These are phyloP conservation scores for Lachnellula arida DNA, from an alignment of 2,329 filamentous ascomycete species.

Conservation along the genomic window DNA sequence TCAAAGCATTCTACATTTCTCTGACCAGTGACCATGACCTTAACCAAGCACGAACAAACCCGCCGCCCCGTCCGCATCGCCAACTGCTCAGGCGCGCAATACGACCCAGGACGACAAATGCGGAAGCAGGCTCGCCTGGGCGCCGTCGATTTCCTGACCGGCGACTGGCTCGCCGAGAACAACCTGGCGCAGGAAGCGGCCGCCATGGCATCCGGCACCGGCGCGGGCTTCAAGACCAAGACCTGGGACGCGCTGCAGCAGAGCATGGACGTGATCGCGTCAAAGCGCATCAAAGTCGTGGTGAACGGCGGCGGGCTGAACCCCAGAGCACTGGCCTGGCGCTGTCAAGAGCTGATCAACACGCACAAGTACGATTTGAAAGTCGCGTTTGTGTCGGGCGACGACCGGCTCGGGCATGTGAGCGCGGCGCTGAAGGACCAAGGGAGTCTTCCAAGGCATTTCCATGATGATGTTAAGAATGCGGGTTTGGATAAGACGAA, in stretches of 20 bases:
- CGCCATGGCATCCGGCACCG: slow-evolving; percentile 12
- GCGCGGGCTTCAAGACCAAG: slow-evolving; percentile 26
- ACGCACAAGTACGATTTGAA: not conserved
- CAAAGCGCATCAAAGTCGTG: slow-evolving; percentile 4
- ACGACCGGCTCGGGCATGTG: not conserved
- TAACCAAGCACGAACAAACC: too few relatives aligned
- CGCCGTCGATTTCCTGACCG: slow-evolving; percentile 21
- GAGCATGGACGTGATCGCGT: not conserved
- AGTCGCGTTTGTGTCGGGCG: slow-evolving; percentile 1
- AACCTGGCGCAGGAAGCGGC: slow-evolving; percentile 32
- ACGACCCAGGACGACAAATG: slow-evolving; percentile 36
- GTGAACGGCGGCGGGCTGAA: slow-evolving; percentile 4
- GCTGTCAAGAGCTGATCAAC: not conserved
- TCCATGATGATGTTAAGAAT: too few relatives aligned
- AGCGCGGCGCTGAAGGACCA: not conserved
- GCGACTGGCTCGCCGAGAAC: slow-evolving; percentile 28
- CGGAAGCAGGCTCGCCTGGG: slow-evolving; percentile 31
- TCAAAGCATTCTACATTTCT: too few relatives aligned
- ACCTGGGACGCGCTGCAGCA: not conserved
- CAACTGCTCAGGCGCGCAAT: slow-evolving; percentile 35
- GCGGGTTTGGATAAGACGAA: too few relatives aligned
- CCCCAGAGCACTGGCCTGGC: slow-evolving; percentile 1
- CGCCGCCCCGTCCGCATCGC: slow-evolving; percentile 37
- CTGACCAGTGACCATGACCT: too few relatives aligned
- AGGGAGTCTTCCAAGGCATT: not conserved